These are phyloP conservation scores for Apiospora kogelbergensis DNA, from an alignment of 2,329 filamentous ascomycete genomes.

Conservation along the genomic window DNA sequence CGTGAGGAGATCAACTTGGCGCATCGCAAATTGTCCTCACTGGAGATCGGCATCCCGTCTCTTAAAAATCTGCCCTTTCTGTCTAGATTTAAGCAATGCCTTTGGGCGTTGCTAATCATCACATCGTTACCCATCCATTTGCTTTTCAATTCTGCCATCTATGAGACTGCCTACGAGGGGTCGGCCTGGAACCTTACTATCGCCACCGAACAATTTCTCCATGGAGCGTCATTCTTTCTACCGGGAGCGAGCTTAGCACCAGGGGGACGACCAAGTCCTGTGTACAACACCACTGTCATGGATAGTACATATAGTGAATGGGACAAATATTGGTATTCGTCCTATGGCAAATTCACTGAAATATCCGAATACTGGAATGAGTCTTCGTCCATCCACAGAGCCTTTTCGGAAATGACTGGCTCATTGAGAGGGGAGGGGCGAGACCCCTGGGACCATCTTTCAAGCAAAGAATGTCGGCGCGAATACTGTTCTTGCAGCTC, in stretches of 20 bases:
- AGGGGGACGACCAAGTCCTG: neutral
- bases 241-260: neutral
- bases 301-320: too few relatives aligned
- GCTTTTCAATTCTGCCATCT: constrained; percentile 9
- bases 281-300: neutral
- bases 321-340: neutral
- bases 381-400: neutral
- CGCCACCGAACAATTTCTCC: neutral
- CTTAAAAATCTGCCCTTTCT: constrained; percentile 30
- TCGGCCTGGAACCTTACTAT: neutral
- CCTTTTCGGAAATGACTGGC: too few relatives aligned
- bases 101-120: neutral
- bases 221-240: neutral
- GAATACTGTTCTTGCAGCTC: neutral
- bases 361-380: neutral
- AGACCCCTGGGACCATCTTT: neutral
- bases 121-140: neutral
- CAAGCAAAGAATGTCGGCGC: neutral
- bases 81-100: neutral
- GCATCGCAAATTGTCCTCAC: constrained; percentile 37
- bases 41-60: constrained; percentile 42
- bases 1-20: constrained; percentile 32
- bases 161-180: neutral
- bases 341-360: neutral
- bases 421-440: neutral